Base-by-base conservation (phyloP, 1,284 basidiomycete species). In the Amylostereum areolatum region DNA sequence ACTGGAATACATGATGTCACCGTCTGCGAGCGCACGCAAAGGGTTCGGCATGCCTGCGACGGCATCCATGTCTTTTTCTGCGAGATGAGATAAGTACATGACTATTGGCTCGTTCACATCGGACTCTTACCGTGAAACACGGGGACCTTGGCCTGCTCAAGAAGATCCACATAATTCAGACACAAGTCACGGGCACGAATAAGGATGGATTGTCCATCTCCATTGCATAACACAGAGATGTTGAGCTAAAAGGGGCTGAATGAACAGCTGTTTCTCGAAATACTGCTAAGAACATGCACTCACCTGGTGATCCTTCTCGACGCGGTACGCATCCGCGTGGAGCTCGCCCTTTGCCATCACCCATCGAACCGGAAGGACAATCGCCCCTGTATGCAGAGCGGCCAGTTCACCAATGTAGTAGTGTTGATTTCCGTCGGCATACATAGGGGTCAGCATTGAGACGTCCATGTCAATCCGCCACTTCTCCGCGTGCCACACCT, bases 381-480 rank as follows among this genome's bases (percentile, higher is more conserved):
- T 48, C 11, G 24, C 5, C 3, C 52, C 46, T 27, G 34, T 36
- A 11, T 40, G 11, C 2, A 43, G 36, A 57, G 33, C 25, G 7
- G 41, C 41, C 4, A 29, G 25, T 43, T 60, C 55, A 30, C 52
- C 45, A 11, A 59, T 48, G 43, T 55, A 56, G 27, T 29, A 57
- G 37, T 55, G 52, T 39, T 32, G 2, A 41, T 46, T 12, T 0
- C 45, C 33, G 30, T 40, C 47, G 40, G 31, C 47, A 32, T 46
- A 53, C 62, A 61, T 62, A 3, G 60, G 61, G 12, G 55, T 61
- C 0, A 64, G 52, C 9, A 44, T 33, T 29, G 52, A 41, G 0
- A 45, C 32, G 18, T 55, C 55, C 32, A 60, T 46, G 4, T 52
- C 50, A 2, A 52, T 39, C 8, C 40, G 44, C 55, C 53, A 59